Base-by-base conservation (phyloP, 805 yeast genomes). In the Saccharomycopsis sp. region DNA sequence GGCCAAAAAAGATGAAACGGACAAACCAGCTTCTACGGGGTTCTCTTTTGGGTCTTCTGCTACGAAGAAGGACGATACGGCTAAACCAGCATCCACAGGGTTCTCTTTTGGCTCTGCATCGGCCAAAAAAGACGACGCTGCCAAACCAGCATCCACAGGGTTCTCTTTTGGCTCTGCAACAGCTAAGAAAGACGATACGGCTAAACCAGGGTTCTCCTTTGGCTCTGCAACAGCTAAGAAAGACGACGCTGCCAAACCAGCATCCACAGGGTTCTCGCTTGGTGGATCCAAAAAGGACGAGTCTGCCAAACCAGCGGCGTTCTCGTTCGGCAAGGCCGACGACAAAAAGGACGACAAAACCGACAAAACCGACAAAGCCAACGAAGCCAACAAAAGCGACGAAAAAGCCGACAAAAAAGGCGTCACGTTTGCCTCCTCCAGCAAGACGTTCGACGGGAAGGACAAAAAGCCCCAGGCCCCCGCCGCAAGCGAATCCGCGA, bases 81-180 rank as follows among this genome's bases (percentile, higher is more conserved):
- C 56, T 48, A 20, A 59, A 40, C 44, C 58, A 24, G 41, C 62
- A 18, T 34, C 57, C 9, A 23, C 56, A 16, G 62, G 61, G 2
- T 65, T 70, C 55, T 62, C 70, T 2, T 67, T 71, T 56, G 75
- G 74, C n/a, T n/a, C n/a, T n/a, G n/a, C n/a, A n/a, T n/a, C n/a
- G 41, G 61, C 56, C n/a, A 37, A 37, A n/a, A 37, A 37, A 29
- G 64, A 57, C 2, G 50, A 50, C 4, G 62, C 55, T 4, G 51
- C 51, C 7, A 60, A 61, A n/a, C 40, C 18, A 52, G 51, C 63
- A 4, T 40, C 59, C 9, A 48, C 65, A 29, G 65, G 61, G 4
- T 59, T 61, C 37, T n/a, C n/a, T n/a, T n/a, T n/a, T n/a, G 41
- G 64, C 15, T 61, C 63, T 55, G 66, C 65, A 51, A 20, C 37